Evolutionary conservation across 2,329 filamentous ascomycete genomes (phyloP), one percentile per base, ranked within the genome.

Genomic region (Aquanectria penicillioides): DNA sequence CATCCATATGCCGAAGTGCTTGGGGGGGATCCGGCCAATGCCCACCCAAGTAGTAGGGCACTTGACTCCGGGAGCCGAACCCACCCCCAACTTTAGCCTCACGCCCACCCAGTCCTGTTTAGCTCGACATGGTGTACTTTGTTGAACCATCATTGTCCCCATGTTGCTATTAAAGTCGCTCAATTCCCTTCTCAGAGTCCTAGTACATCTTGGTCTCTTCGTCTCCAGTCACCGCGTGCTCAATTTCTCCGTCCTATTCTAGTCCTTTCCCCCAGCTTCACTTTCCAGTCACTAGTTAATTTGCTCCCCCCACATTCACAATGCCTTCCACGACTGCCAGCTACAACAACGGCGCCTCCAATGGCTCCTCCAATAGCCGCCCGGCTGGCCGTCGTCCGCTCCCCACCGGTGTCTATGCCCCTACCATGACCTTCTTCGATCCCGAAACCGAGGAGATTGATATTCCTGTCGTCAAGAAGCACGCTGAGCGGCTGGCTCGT

Each of bases 391-490:
- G 79, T 61, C 79, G 83, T 57, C 83, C 89, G 63, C 85, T 96
- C 53, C 89, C 90, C 38, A 89, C 89, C 71, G 92, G 92, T 74
- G 93, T 95, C 74, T 96, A 95, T 77, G 91, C 91, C 59, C 93
- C 93, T 22, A 94, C 91, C 60, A 92, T 95, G 88, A 96, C 92
- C 70, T 96, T 97, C 76, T 97, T 97, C 81, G 82, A 94, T 77
- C 83, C 89, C 6, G 85, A 89, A 64, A 95, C 91, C 40, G 93
- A 97, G 78, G 91, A 95, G 44, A 84, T 97, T 69, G 93, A 97
- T 72, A 87, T 94, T 63, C 83, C 90, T 29, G 85, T 86, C 59
- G 91, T 95, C 79, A 91, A 92, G 77, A 89, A 86, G 72, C 93
- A 97, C 73, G 90, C 91, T 20, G 86, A 91, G 66, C 89, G 92